These are phyloP conservation scores for Komagataella populi DNA, from an alignment of 805 yeast genomes.

Conservation along the genomic window DNA sequence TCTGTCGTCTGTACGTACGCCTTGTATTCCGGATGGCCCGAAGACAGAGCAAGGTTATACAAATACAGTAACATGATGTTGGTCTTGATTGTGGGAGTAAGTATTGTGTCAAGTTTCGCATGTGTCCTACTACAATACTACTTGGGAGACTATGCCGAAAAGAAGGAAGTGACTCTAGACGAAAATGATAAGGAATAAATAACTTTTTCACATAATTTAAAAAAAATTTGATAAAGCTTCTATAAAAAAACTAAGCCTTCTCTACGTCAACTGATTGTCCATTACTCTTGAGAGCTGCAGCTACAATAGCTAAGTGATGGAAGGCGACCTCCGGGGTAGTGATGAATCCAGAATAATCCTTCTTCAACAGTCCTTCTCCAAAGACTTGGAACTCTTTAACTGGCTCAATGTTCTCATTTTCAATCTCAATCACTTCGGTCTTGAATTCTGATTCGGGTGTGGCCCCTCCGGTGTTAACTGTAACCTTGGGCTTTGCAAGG, in stretches of 20 bases:
- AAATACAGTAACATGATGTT: conserved; percentile 74
- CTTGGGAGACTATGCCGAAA: conserved; percentile 17
- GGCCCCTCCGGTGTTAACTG: conserved; percentile 36
- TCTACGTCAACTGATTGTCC: conserved; percentile 21
- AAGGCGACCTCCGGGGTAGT: conserved; percentile 65
- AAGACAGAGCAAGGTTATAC: conserved; percentile 46
- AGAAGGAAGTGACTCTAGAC: neutral
- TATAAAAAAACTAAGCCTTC: conserved; percentile 6
- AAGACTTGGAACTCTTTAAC: conserved; percentile 33
- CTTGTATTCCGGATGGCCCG: conserved; percentile 79
- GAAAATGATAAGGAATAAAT: neutral
- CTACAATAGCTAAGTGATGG: conserved; percentile 88
- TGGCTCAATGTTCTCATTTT: conserved; percentile 27
- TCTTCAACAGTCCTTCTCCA: conserved; percentile 19
- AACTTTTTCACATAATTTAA: neutral
- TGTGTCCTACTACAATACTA: conserved; percentile 16
- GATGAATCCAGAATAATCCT: conserved; percentile 10
- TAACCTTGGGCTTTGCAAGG: conserved; percentile 20
- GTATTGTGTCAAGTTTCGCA: conserved; percentile 38
- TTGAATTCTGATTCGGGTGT: conserved; percentile 33
- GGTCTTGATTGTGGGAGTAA: conserved; percentile 61
- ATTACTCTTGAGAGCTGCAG: conserved; percentile 66
- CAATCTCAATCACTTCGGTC: conserved; percentile 20
- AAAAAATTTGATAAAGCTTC: neutral
- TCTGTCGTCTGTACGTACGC: conserved; percentile 82